Conservation (phyloP, 371 early-diverging fungal genomes). For the Mucor circinelloides region DNA sequence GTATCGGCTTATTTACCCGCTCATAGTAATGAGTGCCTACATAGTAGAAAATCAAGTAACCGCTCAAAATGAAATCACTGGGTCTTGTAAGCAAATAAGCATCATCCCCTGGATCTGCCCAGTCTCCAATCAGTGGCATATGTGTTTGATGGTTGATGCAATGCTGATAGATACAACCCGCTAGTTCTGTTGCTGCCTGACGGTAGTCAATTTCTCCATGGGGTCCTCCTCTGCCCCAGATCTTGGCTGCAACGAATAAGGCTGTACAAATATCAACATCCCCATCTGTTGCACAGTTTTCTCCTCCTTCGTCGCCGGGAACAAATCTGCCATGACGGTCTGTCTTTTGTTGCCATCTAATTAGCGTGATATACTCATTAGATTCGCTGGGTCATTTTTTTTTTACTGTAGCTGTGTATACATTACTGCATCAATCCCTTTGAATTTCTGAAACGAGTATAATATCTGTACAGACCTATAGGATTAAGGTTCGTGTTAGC, state of each 20-base stretch:
- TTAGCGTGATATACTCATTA: no score
- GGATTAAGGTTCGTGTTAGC: neutral
- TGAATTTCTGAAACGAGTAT: conserved; percentile 51
- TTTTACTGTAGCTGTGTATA: no score
- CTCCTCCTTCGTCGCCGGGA: conserved; percentile 55
- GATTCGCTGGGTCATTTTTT: no score
- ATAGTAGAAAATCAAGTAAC: conserved; percentile 58
- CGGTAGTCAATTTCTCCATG: conserved; percentile 55
- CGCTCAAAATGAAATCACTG: conserved; percentile 63
- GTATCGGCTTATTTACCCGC: neutral
- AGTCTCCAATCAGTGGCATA: conserved; percentile 64
- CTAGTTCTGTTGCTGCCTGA: conserved; percentile 43
- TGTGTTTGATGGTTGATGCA: conserved; percentile 59
- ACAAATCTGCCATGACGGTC: conserved; percentile 34
- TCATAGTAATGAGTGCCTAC: conserved; percentile 15
- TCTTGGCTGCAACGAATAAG: conserved; percentile 56
- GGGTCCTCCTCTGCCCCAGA: conserved; percentile 60
- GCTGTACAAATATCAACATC: conserved; percentile 65
- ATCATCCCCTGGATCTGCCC: conserved; percentile 60
- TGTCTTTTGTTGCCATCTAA: conserved; percentile 62
- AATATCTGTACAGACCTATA: conserved; percentile 36
- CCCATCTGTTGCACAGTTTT: conserved; percentile 63
- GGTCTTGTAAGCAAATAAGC: conserved; percentile 57
- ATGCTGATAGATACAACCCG: conserved; percentile 55
- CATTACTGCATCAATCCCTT: conserved; percentile 58